Base-by-base conservation (phyloP, 352 stramenopile genomes). In the Saprolegnia diclina region DNA sequence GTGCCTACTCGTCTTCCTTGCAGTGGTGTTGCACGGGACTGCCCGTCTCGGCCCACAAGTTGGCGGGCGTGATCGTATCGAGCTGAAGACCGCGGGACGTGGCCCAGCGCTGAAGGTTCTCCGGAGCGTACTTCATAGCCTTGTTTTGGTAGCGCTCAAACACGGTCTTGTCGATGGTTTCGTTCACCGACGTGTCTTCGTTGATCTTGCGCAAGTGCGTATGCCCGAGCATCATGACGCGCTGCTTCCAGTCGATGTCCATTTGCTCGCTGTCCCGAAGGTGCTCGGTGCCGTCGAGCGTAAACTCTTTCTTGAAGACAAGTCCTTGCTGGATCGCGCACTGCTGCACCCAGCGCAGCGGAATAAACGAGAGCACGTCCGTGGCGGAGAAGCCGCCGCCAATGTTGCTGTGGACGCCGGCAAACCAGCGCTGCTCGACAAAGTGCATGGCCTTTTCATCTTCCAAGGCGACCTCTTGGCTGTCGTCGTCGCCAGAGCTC, bases 61-160 rank as follows among this genome's bases (percentile, higher is more conserved):
- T n/a, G 3, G 52, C 52, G 19, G 52, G 52, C 3, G 52, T 59
- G 35, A 59, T 42, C n/a, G 3, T 59, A 9, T 59, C 52, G 19
- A 59, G 52, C 11, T 59, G 11, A n/a, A 59, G 11, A 3, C 19
- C 19, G 3, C 11, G 52, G 11, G 52, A 16, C 11, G 13, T 11
- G 35, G 52, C 52, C 52, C 52, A 59, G 11, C 35, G 24, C 35
- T 13, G 4, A 1, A 59, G 35, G 19, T 59, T 59, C 35, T 59
- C 52, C 3, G 52, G 52, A 1, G 24, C 35, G 35, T 59, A 59
- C 11, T 59, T 59, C 52, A 59, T 59, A 4, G 24, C 52, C 35
- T 59, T 59, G 52, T 59, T 59, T 24, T 59, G 52, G 52, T 59
- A 59, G 13, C 52, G 52, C 35, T 59, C 52, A 24, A 59, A 59